Conservation (phyloP, 2,329 filamentous ascomycete genomes). For the Clarireedia paspali region DNA sequence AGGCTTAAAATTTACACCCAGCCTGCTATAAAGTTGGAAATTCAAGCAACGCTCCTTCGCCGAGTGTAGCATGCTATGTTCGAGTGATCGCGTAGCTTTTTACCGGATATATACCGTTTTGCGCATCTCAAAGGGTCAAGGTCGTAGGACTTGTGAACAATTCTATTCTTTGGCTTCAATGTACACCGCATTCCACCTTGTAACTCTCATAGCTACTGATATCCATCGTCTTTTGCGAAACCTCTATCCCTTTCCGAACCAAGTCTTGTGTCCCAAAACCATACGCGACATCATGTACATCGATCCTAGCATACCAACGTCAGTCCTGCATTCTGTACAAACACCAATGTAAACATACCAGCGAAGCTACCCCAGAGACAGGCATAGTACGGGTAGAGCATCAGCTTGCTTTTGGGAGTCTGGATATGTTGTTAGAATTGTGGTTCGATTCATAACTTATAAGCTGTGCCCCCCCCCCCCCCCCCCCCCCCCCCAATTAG, state of each 20-base stretch:
- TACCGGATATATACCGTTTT: too few relatives aligned
- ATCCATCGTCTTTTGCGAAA: not conserved
- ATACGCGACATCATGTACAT: conserved; percentile 71
- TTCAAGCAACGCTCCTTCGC: too few relatives aligned
- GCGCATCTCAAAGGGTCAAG: too few relatives aligned
- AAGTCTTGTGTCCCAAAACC: conserved; percentile 72
- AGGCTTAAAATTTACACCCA: too few relatives aligned
- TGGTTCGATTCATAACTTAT: not conserved
- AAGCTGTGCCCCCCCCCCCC: not conserved
- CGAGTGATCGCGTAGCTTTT: too few relatives aligned
- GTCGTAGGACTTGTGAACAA: not conserved
- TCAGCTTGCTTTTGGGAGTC: conserved; percentile 55
- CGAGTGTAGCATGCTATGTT: too few relatives aligned
- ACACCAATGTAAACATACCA: conserved; percentile 40
- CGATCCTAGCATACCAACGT: conserved; percentile 27
- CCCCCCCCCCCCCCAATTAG: too few relatives aligned
- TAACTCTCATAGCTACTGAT: not conserved
- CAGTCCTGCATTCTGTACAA: not conserved
- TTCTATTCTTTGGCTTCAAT: conserved; percentile 20
- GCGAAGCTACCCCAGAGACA: conserved; percentile 54
- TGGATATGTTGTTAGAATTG: conserved; percentile 28
- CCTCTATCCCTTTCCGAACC: conserved; percentile 52
- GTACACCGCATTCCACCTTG: conserved; percentile 10
- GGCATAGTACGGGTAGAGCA: conserved; percentile 63
- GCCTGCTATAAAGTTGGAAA: too few relatives aligned